Conservation (phyloP, 176 grass and related monocot species). For the Tillandsia fasciculata region DNA sequence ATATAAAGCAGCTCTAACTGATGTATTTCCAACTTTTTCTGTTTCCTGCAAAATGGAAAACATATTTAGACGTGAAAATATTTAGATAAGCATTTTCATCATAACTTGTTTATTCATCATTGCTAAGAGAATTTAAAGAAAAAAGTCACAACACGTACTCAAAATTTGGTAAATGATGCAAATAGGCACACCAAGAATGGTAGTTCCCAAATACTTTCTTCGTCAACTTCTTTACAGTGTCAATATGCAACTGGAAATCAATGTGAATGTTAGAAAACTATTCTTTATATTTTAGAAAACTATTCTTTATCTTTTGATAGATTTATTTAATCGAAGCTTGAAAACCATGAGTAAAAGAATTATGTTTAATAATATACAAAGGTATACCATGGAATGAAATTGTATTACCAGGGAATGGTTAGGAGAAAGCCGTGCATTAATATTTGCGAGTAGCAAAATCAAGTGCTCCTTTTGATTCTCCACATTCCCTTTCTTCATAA, state of each 20-base stretch:
- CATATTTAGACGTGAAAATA: background rate
- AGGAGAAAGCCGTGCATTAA: constrained; percentile 46
- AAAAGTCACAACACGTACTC: constrained; percentile 30
- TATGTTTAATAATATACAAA: background rate
- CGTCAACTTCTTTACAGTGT: constrained; percentile 36
- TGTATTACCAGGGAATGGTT: constrained; percentile 35
- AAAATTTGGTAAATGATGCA: constrained; percentile 44
- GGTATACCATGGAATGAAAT: constrained; percentile 10
- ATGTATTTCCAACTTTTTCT: constrained; percentile 26
- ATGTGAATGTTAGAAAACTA: constrained; percentile 12
- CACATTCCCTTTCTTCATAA: constrained; percentile 75
- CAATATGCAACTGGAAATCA: constrained; percentile 38
- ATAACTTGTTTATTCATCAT: background rate
- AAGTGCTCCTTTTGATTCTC: constrained; percentile 98
- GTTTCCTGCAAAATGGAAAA: constrained; percentile 26
- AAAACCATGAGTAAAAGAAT: constrained; percentile 15
- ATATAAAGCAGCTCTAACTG: constrained; percentile 74
- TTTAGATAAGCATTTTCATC: background rate
- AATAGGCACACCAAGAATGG: constrained; percentile 69
- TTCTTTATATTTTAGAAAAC: constrained; percentile 2
- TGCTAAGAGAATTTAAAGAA: background rate
- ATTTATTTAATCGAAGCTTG: constrained; percentile 3
- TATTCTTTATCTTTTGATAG: constrained; percentile 2
- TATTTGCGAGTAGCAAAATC: constrained; percentile 94
- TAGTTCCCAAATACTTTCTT: constrained; percentile 74